Base-by-base conservation (phyloP, 1,284 basidiomycete genomes). In the Ceraceosorus guamensis region DNA sequence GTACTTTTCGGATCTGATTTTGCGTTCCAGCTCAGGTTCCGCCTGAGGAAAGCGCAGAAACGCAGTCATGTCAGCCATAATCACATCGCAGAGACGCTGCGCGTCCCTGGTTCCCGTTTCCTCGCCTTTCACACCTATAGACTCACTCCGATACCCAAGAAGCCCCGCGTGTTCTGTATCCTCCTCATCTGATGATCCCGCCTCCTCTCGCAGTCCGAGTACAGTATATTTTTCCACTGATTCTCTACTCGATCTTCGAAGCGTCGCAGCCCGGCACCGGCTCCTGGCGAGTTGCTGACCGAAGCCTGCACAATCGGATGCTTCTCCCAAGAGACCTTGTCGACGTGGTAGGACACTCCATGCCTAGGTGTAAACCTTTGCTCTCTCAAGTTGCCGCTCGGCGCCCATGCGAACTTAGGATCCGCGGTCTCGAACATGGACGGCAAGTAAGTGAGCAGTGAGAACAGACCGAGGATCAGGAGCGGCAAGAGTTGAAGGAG, bases 401-500 rank as follows among this genome's bases (percentile, higher is more conserved):
- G 78, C 10, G 81, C 73, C 79, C 91, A 97, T 0, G 86, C 81
- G 78, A 86, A 97, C 4, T 80, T 78, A 4, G 92, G 92, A 66
- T 95, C 88, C 0, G 89, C 87, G 5, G 83, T 81, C 0, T 83
- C 80, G 24, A 91, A 76, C 54, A 82, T 57, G 4, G 81, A 84
- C 0, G 92, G 91, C 5, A 97, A 78, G 52, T 89, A 85, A 31
- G 88, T 87, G 55, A 96, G 77, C 61, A 97, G 77, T 5, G 91
- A 91, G 77, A 74, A 75, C 18, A 72, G 60, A 35, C 67, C 60
- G 7, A 75, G 57, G 13, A 75, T 61, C 8, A 74, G 77, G 33
- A 99, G 80, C 6, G 95, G 93, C 13, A 95, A 81, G 16, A 97
- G 81, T 72, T 96, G 91, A 31, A 89, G 78, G 70, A 90, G 79